phyloP scores from a whole-genome alignment of 2,329 filamentous ascomycete genomes.

The Anisogramma anomala region DNA sequence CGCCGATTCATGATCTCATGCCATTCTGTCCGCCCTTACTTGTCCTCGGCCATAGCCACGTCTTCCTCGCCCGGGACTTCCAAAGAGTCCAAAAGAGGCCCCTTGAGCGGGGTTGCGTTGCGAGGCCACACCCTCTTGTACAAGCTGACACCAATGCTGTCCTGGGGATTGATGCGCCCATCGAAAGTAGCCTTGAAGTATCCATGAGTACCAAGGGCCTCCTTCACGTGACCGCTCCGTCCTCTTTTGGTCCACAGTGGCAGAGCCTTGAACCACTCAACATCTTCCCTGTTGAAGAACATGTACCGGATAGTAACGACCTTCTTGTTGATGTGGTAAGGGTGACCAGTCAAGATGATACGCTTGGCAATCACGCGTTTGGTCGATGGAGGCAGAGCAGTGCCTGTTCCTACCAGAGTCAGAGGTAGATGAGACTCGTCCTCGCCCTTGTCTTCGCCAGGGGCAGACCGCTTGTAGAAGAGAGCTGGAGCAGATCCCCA shows the following conservation, averaged over 20 bases:
- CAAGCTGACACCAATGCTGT: conserved; percentile 80
- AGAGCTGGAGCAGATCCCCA: conserved; percentile 88
- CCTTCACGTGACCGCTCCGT: conserved; percentile 83
- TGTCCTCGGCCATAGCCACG: conserved; percentile 31
- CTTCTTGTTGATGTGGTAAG: conserved; percentile 97
- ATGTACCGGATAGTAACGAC: conserved; percentile 96
- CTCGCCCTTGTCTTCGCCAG: conserved; percentile 31
- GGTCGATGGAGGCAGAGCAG: conserved; percentile 64
- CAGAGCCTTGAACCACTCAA: conserved; percentile 94
- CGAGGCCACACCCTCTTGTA: conserved; percentile 82
- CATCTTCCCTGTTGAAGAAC: conserved; percentile 96
- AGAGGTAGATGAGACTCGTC: conserved; percentile 40
- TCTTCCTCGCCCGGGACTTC: conserved; percentile 18
- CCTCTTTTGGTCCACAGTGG: conserved; percentile 90
- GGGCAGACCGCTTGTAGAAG: conserved; percentile 60
- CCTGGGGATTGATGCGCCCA: conserved; percentile 87
- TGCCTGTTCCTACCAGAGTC: conserved; percentile 74
- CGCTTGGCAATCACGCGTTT: conserved; percentile 84
- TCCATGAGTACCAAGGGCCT: conserved; percentile 90
- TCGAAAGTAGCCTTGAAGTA: conserved; percentile 99
- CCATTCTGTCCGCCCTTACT: neutral
- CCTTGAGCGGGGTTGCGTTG: conserved; percentile 40
- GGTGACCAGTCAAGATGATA: conserved; percentile 86
- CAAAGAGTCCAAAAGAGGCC: conserved; percentile 28
- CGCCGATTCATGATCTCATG: conserved; percentile 11